Conservation (phyloP, 139 green algal species). For the Yamagishiella unicocca region DNA sequence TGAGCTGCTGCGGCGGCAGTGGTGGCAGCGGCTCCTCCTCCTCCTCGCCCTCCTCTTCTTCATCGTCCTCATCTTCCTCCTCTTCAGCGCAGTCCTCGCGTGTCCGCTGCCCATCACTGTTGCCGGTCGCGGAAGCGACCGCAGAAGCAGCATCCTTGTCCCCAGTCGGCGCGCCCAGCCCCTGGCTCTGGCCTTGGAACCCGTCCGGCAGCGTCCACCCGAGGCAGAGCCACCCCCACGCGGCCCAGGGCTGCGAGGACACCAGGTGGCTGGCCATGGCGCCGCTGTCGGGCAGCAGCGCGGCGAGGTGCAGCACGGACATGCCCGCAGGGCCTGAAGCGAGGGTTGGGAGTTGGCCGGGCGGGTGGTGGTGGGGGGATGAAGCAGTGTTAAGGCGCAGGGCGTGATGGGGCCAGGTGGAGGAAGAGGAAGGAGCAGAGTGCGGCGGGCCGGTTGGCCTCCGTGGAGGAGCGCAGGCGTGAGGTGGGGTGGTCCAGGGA, state of each 20-base stretch:
- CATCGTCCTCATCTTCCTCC: neutral
- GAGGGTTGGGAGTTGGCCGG: no score
- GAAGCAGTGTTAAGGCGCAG: no score
- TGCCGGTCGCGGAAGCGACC: neutral
- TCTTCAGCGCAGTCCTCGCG: neutral
- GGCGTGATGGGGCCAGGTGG: no score
- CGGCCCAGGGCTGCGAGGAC: conserved; percentile 30
- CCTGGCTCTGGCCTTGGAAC: neutral
- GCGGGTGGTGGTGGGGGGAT: no score
- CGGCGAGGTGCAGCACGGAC: conserved; percentile 13
- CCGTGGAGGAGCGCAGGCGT: no score
- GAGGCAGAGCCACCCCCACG: conserved; percentile 24
- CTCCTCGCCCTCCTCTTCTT: neutral
- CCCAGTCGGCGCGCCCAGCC: neutral
- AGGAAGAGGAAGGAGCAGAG: no score
- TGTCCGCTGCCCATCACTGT: neutral
- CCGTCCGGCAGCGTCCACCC: conserved; percentile 7
- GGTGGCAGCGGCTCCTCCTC: neutral
- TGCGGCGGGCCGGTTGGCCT: no score
- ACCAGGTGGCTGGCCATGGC: conserved; percentile 38
- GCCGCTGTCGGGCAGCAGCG: conserved; percentile 38
- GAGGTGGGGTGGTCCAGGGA: no score
- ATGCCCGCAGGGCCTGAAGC: conserved; percentile 25
- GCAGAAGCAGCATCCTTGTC: neutral
- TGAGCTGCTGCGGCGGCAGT: neutral